Percentiles rank a stretch among this genome's conserved stretches.
These are phyloP conservation scores for Vitis hybrid DNA, from an alignment of 177 flowering plant genomes.

Conservation along the genomic window DNA sequence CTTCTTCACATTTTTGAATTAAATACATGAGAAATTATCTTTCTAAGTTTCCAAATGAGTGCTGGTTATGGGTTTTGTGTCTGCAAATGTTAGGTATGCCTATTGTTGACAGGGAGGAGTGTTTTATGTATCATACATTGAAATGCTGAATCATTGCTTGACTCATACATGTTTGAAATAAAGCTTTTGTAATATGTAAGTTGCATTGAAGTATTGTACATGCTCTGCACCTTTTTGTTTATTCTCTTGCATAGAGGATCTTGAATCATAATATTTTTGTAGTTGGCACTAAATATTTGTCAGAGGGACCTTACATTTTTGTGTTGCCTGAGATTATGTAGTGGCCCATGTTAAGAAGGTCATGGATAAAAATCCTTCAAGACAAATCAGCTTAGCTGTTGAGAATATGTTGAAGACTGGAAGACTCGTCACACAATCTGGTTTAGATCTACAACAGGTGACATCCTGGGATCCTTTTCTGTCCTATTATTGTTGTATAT, in stretches of 20 bases:
- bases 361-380: constrained; percentile 59
- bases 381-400: constrained; percentile 48
- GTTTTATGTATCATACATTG: too few species aligned
- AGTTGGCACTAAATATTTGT: background rate
- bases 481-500: background rate
- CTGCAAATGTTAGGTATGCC: too few species aligned
- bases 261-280: background rate
- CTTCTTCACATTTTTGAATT: too few species aligned
- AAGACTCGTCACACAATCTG: constrained; percentile 51
- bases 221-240: background rate
- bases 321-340: constrained; percentile 34
- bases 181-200: too few species aligned
- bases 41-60: too few species aligned
- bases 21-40: too few species aligned
- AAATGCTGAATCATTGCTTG: too few species aligned
- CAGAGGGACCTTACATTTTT: background rate
- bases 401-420: constrained; percentile 82
- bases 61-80: too few species aligned
- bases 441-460: constrained; percentile 90
- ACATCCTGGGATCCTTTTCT: background rate
- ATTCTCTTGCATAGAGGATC: background rate
- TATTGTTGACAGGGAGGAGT: too few species aligned
- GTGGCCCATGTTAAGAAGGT: constrained; percentile 64
- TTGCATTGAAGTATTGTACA: background rate
- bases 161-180: too few species aligned